These are phyloP conservation scores for Magnolia sinica DNA, from an alignment of 164 flowering plant genomes.

Conservation along the genomic window DNA sequence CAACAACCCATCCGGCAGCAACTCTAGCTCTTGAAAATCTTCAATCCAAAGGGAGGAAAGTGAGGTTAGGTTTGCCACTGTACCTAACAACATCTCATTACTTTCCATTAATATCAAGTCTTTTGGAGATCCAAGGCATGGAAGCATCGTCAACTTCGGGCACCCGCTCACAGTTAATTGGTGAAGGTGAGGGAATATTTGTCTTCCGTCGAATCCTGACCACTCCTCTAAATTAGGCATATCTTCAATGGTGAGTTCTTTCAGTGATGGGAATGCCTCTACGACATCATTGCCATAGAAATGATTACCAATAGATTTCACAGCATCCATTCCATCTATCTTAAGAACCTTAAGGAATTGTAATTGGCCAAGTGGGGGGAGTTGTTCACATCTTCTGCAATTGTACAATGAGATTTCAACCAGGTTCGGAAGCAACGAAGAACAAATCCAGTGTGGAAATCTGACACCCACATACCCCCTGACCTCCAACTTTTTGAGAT, in stretches of 20 bases:
- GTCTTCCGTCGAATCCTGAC: background rate
- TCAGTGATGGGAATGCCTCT: background rate
- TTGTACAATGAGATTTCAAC: background rate
- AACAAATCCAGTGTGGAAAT: slow-evolving; percentile 4
- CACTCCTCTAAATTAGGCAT: slow-evolving; percentile 4
- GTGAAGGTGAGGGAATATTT: background rate
- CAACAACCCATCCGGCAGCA: slow-evolving; percentile 8
- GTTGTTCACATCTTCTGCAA: background rate
- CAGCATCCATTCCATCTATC: background rate
- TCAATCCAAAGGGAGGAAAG: background rate
- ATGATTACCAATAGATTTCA: background rate
- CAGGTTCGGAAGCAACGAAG: background rate
- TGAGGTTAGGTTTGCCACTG: background rate
- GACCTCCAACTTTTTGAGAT: background rate
- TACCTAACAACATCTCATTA: background rate
- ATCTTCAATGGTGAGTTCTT: background rate
- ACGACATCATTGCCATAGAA: background rate
- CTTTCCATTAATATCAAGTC: background rate
- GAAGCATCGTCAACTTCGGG: slow-evolving; percentile 1
- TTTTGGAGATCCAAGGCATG: background rate
- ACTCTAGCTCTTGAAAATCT: background rate
- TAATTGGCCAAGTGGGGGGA: background rate
- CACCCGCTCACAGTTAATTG: background rate
- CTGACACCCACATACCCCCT: background rate
- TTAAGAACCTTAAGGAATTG: background rate